Evolutionary conservation across 768 basidiomycete genomes (phyloP).

Genomic region (Tulasnella sp.): DNA sequence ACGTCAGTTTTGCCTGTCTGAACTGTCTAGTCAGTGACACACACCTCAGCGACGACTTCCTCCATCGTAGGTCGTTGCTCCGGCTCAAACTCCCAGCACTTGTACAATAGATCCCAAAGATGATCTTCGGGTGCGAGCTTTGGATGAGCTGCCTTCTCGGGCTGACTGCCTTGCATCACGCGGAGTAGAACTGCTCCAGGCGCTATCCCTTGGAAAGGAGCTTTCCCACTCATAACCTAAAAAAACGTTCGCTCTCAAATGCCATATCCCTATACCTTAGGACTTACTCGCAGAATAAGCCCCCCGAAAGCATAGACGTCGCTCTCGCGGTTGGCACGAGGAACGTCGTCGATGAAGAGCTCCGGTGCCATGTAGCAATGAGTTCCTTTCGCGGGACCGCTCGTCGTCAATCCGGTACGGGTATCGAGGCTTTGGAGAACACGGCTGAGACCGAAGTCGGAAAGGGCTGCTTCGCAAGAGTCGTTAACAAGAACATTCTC

Average conservation of each 20-base stretch:
- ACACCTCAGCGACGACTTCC: not conserved
- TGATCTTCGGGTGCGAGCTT: not conserved
- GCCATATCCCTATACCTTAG: not conserved
- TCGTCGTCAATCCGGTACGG: not conserved
- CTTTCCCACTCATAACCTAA: not conserved
- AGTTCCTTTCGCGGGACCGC: not conserved
- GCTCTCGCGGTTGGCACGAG: not conserved
- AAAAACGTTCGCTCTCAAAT: not conserved
- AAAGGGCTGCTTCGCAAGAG: not conserved
- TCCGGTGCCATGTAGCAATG: not conserved
- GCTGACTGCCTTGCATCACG: not conserved
- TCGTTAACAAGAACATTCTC: slow-evolving; percentile 2
- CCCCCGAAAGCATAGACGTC: slow-evolving; percentile 5
- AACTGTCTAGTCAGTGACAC: not conserved
- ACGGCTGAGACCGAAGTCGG: not conserved
- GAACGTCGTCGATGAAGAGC: not conserved
- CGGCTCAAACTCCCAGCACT: slow-evolving; percentile 1
- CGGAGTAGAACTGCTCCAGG: not conserved
- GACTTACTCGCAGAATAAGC: not conserved
- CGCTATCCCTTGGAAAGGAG: not conserved
- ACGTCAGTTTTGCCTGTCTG: too few relatives aligned
- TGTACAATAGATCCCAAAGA: slow-evolving; percentile 1
- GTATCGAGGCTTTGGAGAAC: not conserved
- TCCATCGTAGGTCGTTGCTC: not conserved
- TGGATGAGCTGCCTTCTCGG: not conserved